Evolutionary conservation across 2,329 filamentous ascomycete genomes (phyloP).

Genomic region (Metarhizium sp.): DNA sequence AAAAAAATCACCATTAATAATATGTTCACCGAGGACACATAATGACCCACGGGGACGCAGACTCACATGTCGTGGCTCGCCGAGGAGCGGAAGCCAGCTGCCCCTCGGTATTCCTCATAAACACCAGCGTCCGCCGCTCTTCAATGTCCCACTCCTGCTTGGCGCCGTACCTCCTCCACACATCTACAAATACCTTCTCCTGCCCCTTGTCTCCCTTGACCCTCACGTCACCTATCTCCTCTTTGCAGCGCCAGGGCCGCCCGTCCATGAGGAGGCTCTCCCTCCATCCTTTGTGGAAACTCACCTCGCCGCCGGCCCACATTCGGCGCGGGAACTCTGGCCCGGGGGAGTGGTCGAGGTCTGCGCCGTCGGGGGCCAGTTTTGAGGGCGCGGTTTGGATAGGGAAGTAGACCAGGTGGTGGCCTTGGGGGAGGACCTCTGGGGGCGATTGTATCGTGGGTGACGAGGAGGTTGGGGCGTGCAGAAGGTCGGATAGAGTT

Average conservation of each 20-base stretch:
- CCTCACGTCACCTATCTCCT: slow-evolving; percentile 31
- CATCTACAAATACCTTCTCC: slow-evolving; percentile 42
- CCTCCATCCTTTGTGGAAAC: slow-evolving; percentile 33
- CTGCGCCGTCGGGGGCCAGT: slow-evolving; percentile 76
- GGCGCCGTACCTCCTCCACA: slow-evolving; percentile 35
- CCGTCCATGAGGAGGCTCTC: slow-evolving; percentile 28
- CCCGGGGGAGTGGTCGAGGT: slow-evolving; percentile 68
- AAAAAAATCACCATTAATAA: background rate
- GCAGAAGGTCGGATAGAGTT: slow-evolving; percentile 48
- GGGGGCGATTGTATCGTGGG: slow-evolving; percentile 15
- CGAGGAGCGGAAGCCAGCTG: slow-evolving; percentile 8
- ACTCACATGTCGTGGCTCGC: slow-evolving; percentile 18
- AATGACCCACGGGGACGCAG: background rate
- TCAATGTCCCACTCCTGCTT: slow-evolving; percentile 25
- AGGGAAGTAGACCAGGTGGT: slow-evolving; percentile 86
- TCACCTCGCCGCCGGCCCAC: slow-evolving; percentile 77
- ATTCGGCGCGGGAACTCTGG: slow-evolving; percentile 64
- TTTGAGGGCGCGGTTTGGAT: slow-evolving; percentile 49
- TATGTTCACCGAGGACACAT: background rate
- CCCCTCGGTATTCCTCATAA: slow-evolving; percentile 30
- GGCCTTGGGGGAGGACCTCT: slow-evolving; percentile 48
- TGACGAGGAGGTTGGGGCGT: slow-evolving; percentile 3
- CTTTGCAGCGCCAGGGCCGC: slow-evolving; percentile 31
- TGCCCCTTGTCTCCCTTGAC: slow-evolving; percentile 22
- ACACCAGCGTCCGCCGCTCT: slow-evolving; percentile 43